A percentile compares a stretch with the other conserved stretches of the same genome.
Conservation (phyloP, 2,329 filamentous ascomycete species). For the Colletotrichum godetiae region DNA sequence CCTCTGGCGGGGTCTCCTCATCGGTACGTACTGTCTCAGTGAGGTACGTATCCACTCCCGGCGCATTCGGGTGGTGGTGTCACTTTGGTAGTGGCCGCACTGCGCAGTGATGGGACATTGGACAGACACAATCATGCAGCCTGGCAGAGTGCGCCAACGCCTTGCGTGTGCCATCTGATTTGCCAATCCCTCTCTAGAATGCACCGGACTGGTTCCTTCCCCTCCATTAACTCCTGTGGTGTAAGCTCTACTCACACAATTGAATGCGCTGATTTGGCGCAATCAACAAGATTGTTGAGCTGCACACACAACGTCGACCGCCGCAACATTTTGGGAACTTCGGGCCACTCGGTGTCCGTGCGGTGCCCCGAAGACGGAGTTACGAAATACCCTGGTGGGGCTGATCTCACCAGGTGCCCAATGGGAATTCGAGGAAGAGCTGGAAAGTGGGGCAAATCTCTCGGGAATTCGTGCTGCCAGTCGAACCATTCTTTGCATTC, state of each 20-base stretch:
- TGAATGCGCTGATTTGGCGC: background rate
- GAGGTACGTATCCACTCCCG: background rate
- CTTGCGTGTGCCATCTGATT: background rate
- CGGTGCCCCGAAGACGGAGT: slow-evolving; percentile 3
- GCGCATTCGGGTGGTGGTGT: background rate
- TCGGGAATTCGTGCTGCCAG: slow-evolving; percentile 5
- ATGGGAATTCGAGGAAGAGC: background rate
- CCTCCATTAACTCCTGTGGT: background rate
- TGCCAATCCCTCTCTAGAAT: background rate
- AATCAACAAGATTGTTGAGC: background rate
- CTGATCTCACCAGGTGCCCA: background rate
- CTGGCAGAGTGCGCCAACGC: background rate
- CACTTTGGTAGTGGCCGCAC: background rate
- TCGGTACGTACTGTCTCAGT: background rate
- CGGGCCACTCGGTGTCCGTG: background rate
- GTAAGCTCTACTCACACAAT: background rate
- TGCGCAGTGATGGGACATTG: background rate
- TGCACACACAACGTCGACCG: background rate
- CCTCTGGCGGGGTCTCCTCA: background rate
- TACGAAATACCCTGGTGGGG: background rate
- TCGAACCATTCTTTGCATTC: slow-evolving; percentile 3
- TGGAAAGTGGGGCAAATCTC: background rate
- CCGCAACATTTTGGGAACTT: background rate
- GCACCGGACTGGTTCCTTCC: background rate
- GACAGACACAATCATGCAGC: background rate